Conservation (phyloP, 2,329 filamentous ascomycete species). For the Colletotrichum tropicale region DNA sequence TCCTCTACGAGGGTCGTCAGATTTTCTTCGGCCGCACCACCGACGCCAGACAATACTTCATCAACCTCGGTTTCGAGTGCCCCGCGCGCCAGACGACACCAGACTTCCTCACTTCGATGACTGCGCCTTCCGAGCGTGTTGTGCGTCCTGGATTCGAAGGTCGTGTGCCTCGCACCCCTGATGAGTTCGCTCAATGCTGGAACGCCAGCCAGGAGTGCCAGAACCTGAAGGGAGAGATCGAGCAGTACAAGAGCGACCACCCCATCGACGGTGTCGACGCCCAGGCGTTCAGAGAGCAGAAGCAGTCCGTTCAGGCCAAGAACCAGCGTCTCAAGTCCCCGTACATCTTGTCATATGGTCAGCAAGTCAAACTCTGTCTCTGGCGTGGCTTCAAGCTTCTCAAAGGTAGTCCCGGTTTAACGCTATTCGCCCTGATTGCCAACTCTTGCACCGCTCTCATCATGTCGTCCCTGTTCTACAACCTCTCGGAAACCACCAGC, state of each 20-base stretch:
- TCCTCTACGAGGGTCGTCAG: constrained; percentile 70
- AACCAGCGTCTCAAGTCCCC: constrained; percentile 54
- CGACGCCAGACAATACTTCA: constrained; percentile 68
- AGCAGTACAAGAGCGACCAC: constrained; percentile 25
- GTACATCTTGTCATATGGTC: constrained; percentile 50
- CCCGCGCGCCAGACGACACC: constrained; percentile 66
- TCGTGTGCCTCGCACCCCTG: constrained; percentile 31
- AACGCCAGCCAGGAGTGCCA: constrained; percentile 27
- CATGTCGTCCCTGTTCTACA: constrained; percentile 56
- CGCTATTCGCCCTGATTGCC: constrained; percentile 41
- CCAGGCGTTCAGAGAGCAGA: constrained; percentile 1
- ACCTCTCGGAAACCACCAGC: constrained; percentile 42
- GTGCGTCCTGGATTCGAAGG: constrained; percentile 28
- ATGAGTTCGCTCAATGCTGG: constrained; percentile 34
- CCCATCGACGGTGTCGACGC: constrained; percentile 11
- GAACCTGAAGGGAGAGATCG: constrained; percentile 31
- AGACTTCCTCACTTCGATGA: constrained; percentile 73
- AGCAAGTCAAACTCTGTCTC: constrained; percentile 49
- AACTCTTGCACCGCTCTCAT: constrained; percentile 55
- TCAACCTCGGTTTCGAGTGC: constrained; percentile 67
- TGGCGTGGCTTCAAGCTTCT: constrained; percentile 45
- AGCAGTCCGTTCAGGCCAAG: constrained; percentile 23
- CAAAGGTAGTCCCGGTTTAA: constrained; percentile 41
- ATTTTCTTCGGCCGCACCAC: constrained; percentile 69
- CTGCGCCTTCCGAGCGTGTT: constrained; percentile 34